Evolutionary conservation across 257 asterid species (phyloP).

Genomic region (Nicotiana tabacum): DNA sequence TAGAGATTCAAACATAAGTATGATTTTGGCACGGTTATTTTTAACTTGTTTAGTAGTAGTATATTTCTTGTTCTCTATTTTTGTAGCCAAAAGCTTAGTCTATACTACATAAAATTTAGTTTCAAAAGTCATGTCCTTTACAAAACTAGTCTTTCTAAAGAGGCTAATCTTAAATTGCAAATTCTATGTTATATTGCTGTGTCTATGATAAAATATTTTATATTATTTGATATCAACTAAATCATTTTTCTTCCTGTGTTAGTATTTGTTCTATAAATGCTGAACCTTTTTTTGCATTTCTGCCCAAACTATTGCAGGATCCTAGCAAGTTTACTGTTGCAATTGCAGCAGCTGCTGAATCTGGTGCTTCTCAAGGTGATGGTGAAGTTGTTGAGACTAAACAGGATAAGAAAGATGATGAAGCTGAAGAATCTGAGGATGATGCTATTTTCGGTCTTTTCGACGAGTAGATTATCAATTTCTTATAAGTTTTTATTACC

Average conservation of each 20-base stretch:
- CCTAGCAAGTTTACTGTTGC: slow-evolving; percentile 69
- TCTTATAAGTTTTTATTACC: background rate
- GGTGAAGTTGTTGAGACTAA: slow-evolving; percentile 38
- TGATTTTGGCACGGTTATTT: too few species aligned
- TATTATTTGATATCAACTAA: background rate
- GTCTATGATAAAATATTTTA: too few species aligned
- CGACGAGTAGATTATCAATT: background rate
- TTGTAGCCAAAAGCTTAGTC: too few species aligned
- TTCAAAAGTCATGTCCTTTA: too few species aligned
- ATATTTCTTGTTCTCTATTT: too few species aligned
- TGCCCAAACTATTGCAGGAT: slow-evolving; percentile 33
- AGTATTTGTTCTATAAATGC: background rate
- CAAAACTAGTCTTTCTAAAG: too few species aligned
- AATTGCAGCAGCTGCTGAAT: slow-evolving; percentile 36
- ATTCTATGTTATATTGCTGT: background rate
- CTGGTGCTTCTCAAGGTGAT: slow-evolving; percentile 30
- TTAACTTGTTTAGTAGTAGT: too few species aligned
- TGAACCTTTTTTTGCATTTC: background rate
- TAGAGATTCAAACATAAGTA: too few species aligned
- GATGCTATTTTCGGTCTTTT: background rate
- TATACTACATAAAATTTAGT: too few species aligned
- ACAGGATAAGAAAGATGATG: slow-evolving; percentile 66
- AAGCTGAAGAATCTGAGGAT: slow-evolving; percentile 73
- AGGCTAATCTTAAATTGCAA: too few species aligned
- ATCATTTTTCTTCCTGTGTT: background rate